Percentiles rank a stretch among this genome's conserved stretches.
phyloP scores from a whole-genome alignment of 2,329 filamentous ascomycete species.

The Xylaria sp. region DNA sequence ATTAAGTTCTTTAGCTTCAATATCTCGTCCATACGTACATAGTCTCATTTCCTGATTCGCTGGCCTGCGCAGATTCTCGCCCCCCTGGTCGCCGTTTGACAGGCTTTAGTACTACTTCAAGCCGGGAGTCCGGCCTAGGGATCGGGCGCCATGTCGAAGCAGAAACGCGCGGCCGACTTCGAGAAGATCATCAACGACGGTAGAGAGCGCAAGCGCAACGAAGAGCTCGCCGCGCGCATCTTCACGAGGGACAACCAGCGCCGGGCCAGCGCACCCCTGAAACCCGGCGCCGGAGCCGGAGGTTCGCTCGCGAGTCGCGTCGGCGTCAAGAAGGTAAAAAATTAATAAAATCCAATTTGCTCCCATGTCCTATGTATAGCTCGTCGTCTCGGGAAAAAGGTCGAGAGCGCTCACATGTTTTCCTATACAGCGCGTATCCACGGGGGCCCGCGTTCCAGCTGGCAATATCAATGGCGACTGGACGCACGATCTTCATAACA shows the following conservation, averaged over 20 bases:
- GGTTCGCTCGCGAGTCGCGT: conserved; percentile 76
- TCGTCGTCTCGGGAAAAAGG: conserved; percentile 16
- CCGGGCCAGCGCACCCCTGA: conserved; percentile 66
- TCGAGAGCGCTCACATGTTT: conserved; percentile 43
- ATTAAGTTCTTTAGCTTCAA: background rate
- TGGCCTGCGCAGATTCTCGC: background rate
- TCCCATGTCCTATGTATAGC: background rate
- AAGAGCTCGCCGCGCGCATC: conserved; percentile 77
- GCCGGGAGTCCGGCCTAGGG: conserved; percentile 1
- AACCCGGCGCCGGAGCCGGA: conserved; percentile 52
- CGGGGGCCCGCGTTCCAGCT: conserved; percentile 52
- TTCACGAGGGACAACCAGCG: conserved; percentile 70
- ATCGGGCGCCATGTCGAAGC: conserved; percentile 52
- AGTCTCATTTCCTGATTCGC: background rate
- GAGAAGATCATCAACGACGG: conserved; percentile 53
- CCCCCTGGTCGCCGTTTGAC: background rate
- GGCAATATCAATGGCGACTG: conserved; percentile 74
- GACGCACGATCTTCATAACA: conserved; percentile 75
- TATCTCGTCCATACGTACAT: background rate
- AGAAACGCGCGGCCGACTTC: conserved; percentile 32
- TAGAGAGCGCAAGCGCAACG: conserved; percentile 77
- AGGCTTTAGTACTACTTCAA: background rate
- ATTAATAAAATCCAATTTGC: conserved; percentile 23
- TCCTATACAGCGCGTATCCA: conserved; percentile 49
- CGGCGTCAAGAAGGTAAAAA: conserved; percentile 75